Evolutionary conservation across 148 eudicot species (phyloP).

Genomic region (Cornus florida): DNA sequence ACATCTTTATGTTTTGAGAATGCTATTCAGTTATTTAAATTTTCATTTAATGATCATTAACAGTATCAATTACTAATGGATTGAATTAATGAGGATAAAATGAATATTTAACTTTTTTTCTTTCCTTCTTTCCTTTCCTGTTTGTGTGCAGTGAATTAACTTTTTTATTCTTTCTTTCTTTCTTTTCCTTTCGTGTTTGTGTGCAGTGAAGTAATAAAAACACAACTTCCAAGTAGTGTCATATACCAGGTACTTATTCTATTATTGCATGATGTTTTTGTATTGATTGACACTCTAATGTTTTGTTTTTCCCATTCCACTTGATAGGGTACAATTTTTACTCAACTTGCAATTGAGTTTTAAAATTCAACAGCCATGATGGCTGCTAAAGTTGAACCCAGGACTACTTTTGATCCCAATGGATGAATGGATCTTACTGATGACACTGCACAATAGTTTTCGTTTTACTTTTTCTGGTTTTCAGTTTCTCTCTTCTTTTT

Average conservation of each 20-base stretch:
- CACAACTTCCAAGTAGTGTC: constrained; percentile 63
- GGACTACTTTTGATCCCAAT: no score
- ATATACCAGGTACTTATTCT: constrained; percentile 66
- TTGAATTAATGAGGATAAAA: background rate
- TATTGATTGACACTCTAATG: no score
- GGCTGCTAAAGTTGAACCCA: no score
- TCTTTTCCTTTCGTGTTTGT: background rate
- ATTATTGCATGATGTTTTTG: background rate
- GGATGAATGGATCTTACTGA: no score
- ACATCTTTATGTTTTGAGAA: background rate
- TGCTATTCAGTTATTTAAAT: background rate
- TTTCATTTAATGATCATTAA: background rate
- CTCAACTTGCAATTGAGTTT: no score
- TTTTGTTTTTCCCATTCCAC: constrained; percentile 2
- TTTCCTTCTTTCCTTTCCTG: background rate
- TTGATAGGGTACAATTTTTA: background rate
- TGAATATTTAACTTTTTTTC: background rate
- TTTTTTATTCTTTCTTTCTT: background rate
- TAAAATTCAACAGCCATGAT: no score
- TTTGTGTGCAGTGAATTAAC: constrained; percentile 55
- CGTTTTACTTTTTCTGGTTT: no score
- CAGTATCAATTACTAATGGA: background rate
- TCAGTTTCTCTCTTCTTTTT: background rate
- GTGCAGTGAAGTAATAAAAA: constrained; percentile 70
- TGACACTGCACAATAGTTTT: no score